Percentiles rank a stretch among this genome's conserved stretches.
Evolutionary conservation across 352 stramenopile genomes (phyloP).

Genomic region (Globisporangium emineosum): DNA sequence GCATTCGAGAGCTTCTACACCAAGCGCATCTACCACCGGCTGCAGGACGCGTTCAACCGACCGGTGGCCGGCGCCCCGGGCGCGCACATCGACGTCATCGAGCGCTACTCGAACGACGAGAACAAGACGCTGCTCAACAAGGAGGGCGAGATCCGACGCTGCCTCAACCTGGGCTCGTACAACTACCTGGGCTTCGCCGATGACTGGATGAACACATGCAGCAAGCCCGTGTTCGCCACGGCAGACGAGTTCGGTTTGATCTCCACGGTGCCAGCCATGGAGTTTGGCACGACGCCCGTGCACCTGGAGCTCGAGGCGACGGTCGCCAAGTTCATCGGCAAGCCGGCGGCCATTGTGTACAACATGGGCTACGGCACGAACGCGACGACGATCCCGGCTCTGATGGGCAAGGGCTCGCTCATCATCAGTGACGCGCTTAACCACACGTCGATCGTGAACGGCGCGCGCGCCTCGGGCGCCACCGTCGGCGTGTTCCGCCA

Average conservation of each 20-base stretch:
- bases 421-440: constrained; percentile 96
- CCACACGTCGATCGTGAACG: constrained; percentile 97
- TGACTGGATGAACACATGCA: constrained; percentile 92
- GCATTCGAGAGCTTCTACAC: constrained; percentile 95
- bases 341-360: constrained; percentile 92
- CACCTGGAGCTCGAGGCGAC: constrained; percentile 86
- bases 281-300: constrained; percentile 57
- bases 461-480: constrained; percentile 85
- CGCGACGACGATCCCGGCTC: constrained; percentile 90
- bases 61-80: constrained; percentile 29
- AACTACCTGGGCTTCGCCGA: constrained; percentile 98
- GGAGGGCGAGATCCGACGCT: constrained; percentile 31
- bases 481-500: constrained; percentile 92
- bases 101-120: constrained; percentile 54
- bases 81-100: constrained; percentile 85
- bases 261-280: constrained; percentile 24
- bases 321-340: constrained; percentile 90
- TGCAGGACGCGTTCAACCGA: constrained; percentile 67
- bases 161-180: constrained; percentile 94
- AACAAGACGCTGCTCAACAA: constrained; percentile 33
- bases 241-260: constrained; percentile 64
- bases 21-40: constrained; percentile 88
- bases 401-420: constrained; percentile 89
- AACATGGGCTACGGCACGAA: constrained; percentile 99
- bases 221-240: constrained; percentile 57